phyloP scores from a whole-genome alignment of 768 basidiomycete species.

The Pilatotrama ljubarskyi region DNA sequence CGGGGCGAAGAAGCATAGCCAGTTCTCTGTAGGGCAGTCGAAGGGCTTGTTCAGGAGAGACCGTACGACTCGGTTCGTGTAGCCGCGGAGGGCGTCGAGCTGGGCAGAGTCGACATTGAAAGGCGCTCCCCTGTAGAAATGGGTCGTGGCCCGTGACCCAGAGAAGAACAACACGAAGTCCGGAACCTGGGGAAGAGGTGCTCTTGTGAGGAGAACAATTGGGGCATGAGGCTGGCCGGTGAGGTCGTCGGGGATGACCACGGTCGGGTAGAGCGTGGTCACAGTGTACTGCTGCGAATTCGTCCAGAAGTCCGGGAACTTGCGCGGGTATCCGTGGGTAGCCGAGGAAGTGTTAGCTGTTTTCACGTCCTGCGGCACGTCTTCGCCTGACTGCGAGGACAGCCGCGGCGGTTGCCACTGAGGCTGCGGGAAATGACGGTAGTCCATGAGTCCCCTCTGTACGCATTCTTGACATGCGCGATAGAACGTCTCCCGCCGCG shows the following conservation, averaged over 20 bases:
- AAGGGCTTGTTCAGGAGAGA: slow-evolving; percentile 69
- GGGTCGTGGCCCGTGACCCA: slow-evolving; percentile 44
- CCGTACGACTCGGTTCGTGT: slow-evolving; percentile 64
- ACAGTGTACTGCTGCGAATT: slow-evolving; percentile 33
- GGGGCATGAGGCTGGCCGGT: slow-evolving; percentile 48
- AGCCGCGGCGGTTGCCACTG: neutral
- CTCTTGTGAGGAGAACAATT: slow-evolving; percentile 64
- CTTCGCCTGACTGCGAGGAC: neutral
- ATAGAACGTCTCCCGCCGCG: slow-evolving; percentile 17
- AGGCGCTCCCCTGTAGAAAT: slow-evolving; percentile 48
- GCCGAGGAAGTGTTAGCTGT: slow-evolving; percentile 32
- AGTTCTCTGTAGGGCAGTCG: slow-evolving; percentile 50
- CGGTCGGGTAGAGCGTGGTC: slow-evolving; percentile 54
- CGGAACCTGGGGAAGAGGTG: slow-evolving; percentile 59
- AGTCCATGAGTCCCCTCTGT: slow-evolving; percentile 18
- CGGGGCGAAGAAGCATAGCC: slow-evolving; percentile 70
- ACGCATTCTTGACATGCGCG: slow-evolving; percentile 18
- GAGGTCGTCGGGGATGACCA: slow-evolving; percentile 43
- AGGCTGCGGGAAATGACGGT: slow-evolving; percentile 42
- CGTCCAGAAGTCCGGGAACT: slow-evolving; percentile 68
- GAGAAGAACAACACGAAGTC: slow-evolving; percentile 62
- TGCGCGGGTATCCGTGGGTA: slow-evolving; percentile 56
- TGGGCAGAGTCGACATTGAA: slow-evolving; percentile 49
- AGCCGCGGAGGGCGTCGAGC: slow-evolving; percentile 51
- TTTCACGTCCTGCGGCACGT: neutral